These are phyloP conservation scores for Calonectria pseudoreteaudii DNA, from an alignment of 2,329 filamentous ascomycete genomes.

Conservation along the genomic window DNA sequence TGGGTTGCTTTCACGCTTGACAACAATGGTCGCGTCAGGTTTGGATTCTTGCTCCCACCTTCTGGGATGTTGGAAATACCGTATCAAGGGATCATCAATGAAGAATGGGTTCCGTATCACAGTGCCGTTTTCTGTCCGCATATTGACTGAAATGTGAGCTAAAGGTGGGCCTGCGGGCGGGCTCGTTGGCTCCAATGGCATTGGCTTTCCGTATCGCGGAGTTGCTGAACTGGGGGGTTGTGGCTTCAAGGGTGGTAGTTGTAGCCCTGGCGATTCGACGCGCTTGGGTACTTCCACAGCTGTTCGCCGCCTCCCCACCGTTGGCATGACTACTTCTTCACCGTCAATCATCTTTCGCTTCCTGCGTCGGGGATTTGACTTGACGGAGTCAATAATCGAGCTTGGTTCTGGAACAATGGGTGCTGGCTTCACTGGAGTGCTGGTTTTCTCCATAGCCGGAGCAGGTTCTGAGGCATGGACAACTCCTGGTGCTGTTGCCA, in stretches of 20 bases:
- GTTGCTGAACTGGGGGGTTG: constrained; percentile 29
- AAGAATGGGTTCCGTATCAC: constrained; percentile 38
- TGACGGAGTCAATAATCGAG: constrained; percentile 65
- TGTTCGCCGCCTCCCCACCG: constrained; percentile 32
- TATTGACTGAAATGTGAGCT: constrained; percentile 47
- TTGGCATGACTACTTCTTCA: constrained; percentile 46
- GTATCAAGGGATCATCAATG: constrained; percentile 36
- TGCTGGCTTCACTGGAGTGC: constrained; percentile 23
- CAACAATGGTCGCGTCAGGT: constrained; percentile 20
- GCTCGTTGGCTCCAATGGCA: constrained; percentile 46
- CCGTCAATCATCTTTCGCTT: constrained; percentile 61
- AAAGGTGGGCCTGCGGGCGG: constrained; percentile 43
- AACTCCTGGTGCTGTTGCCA: too few species aligned
- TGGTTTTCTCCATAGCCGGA: background rate
- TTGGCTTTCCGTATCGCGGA: constrained; percentile 36
- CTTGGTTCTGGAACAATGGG: constrained; percentile 32
- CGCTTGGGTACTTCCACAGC: constrained; percentile 13
- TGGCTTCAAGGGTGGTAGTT: constrained; percentile 47
- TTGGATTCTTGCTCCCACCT: constrained; percentile 23
- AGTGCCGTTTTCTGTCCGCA: constrained; percentile 32
- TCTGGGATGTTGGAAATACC: constrained; percentile 34
- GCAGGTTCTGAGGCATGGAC: constrained; percentile 23
- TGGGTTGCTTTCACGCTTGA: constrained; percentile 27
- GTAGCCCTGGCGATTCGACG: constrained; percentile 30
- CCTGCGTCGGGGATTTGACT: constrained; percentile 59